phyloP scores from a whole-genome alignment of 2,329 filamentous ascomycete species.

The Clonostachys byssicola region DNA sequence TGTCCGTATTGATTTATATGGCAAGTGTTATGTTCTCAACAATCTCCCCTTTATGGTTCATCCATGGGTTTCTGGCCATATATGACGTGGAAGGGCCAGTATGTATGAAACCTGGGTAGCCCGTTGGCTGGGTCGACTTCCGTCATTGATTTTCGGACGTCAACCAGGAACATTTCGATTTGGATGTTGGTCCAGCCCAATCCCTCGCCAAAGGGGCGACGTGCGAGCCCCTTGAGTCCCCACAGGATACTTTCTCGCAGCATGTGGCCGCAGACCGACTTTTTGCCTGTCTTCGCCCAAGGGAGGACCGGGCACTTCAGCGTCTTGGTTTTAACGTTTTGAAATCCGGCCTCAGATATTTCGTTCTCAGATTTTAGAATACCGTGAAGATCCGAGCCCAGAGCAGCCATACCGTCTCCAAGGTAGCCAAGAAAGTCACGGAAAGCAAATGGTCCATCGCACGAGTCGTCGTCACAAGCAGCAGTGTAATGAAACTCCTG shows the following conservation, averaged over 20 bases:
- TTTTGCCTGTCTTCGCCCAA: conserved; percentile 3
- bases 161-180: neutral
- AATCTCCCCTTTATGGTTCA: no score
- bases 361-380: conserved; percentile 14
- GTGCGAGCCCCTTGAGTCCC: neutral
- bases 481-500: neutral
- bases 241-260: neutral
- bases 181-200: neutral
- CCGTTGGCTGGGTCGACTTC: no score
- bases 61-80: neutral
- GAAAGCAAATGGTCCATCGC: conserved; percentile 37
- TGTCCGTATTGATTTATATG: no score
- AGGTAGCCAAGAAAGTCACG: conserved; percentile 36
- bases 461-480: conserved; percentile 38
- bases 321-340: conserved; percentile 1
- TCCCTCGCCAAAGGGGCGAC: neutral
- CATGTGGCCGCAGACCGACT: neutral
- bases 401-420: neutral
- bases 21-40: no score
- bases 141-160: neutral
- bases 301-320: conserved; percentile 3
- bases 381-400: conserved; percentile 17
- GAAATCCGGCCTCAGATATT: neutral
- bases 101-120: neutral
- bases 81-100: neutral